phyloP scores from a whole-genome alignment of 495 filamentous ascomycete species.

The Xylaria flabelliformis region DNA sequence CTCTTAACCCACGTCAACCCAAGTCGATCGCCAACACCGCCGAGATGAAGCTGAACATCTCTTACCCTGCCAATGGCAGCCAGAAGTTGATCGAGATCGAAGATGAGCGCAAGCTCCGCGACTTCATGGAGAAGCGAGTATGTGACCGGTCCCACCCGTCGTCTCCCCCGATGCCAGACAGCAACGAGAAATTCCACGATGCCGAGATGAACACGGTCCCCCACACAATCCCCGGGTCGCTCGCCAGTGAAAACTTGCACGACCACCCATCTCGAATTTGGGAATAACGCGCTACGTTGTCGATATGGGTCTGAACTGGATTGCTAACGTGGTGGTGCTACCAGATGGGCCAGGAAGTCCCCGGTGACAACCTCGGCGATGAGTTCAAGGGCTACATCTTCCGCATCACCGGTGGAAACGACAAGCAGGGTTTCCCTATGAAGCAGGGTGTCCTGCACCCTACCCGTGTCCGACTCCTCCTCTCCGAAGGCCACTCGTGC shows the following conservation, averaged over 20 bases:
- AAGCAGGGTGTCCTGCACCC: slow-evolving; percentile 99
- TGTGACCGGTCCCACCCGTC: slow-evolving; percentile 24
- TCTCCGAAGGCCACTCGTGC: slow-evolving; percentile 92
- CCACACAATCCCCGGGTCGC: not conserved
- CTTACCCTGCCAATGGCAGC: slow-evolving; percentile 96
- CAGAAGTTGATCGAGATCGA: slow-evolving; percentile 99
- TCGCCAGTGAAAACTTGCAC: not conserved
- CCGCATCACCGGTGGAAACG: slow-evolving; percentile 99
- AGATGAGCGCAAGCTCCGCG: slow-evolving; percentile 83
- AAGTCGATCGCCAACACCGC: slow-evolving; percentile 40
- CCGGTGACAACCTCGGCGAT: slow-evolving; percentile 90
- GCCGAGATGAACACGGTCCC: slow-evolving; percentile 4
- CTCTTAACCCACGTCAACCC: slow-evolving; percentile 33
- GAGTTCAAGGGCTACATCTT: slow-evolving; percentile 99
- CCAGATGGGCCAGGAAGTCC: slow-evolving; percentile 95
- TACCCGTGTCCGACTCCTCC: slow-evolving; percentile 94
- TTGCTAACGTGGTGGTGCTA: slow-evolving; percentile 40
- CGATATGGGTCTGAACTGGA: slow-evolving; percentile 13
- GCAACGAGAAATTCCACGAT: slow-evolving; percentile 13
- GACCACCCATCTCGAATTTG: slow-evolving; percentile 10
- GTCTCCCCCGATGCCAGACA: slow-evolving; percentile 8
- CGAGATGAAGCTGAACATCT: slow-evolving; percentile 94
- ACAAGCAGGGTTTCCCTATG: slow-evolving; percentile 99
- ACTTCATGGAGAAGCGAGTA: slow-evolving; percentile 63
- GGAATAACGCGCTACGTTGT: not conserved